Conservation (phyloP, 2,329 filamentous ascomycete species). For the Colletotrichum caudatum region DNA sequence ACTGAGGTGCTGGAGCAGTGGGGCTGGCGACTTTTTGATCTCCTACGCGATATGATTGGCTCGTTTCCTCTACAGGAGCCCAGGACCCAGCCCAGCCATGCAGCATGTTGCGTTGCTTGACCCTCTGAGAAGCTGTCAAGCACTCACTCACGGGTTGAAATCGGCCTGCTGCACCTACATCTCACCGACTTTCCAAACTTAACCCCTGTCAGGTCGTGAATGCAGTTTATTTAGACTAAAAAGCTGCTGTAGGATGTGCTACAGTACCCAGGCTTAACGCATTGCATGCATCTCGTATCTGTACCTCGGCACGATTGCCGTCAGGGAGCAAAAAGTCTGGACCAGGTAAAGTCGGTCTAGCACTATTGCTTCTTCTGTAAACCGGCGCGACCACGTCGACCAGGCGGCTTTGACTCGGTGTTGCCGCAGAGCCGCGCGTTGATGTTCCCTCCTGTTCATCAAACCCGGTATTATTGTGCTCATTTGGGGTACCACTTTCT, state of each 20-base stretch:
- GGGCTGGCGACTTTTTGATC: not conserved
- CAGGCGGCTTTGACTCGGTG: not conserved
- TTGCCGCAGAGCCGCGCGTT: constrained; percentile 20
- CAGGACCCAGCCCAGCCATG: no score
- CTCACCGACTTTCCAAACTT: constrained; percentile 25
- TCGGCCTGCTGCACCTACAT: not conserved
- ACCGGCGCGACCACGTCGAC: not conserved
- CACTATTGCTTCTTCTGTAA: constrained; percentile 22
- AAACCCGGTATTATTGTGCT: not conserved
- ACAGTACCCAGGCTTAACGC: not conserved
- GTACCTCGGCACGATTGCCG: not conserved
- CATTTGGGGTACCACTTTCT: not conserved
- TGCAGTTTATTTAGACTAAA: not conserved
- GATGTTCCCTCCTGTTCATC: constrained; percentile 3
- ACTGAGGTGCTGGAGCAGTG: not conserved
- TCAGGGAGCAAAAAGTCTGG: not conserved
- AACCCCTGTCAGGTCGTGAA: not conserved
- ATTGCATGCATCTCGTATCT: constrained; percentile 30
- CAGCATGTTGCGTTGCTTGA: not conserved
- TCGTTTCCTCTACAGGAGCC: not conserved
- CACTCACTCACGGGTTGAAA: not conserved
- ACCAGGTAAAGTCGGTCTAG: not conserved
- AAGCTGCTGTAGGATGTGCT: constrained; percentile 14
- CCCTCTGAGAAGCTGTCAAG: no score
- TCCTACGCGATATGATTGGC: constrained; percentile 6